Evolutionary conservation across 306 rosid genomes (phyloP).

Genomic region (Comarum palustre): DNA sequence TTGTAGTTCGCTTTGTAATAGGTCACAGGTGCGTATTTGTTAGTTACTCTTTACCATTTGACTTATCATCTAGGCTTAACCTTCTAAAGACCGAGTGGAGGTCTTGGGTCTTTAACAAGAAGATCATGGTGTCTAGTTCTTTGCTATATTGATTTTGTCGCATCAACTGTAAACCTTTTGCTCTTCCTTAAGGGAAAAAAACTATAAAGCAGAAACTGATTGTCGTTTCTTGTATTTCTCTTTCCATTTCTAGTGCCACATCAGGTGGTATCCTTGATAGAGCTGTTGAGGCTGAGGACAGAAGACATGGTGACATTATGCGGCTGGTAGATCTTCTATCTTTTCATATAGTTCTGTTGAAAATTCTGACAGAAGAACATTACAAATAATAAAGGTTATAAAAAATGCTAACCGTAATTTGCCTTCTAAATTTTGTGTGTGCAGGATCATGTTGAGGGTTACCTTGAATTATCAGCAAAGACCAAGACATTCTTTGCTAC

Average conservation of each 20-base stretch:
- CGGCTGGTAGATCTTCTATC: slow-evolving; percentile 45
- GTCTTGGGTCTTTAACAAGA: neutral
- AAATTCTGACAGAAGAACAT: neutral
- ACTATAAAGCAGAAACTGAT: neutral
- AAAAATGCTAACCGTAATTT: slow-evolving; percentile 7
- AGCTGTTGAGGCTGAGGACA: slow-evolving; percentile 59
- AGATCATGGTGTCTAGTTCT: neutral
- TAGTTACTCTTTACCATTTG: neutral
- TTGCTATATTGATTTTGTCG: neutral
- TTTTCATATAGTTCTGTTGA: slow-evolving; percentile 10
- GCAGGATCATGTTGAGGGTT: slow-evolving; percentile 62
- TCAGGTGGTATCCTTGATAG: slow-evolving; percentile 60
- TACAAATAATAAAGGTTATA: neutral
- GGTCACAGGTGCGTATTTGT: slow-evolving; percentile 49
- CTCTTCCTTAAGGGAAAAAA: neutral
- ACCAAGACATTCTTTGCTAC: slow-evolving; percentile 51
- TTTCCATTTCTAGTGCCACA: slow-evolving; percentile 44
- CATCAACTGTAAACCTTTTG: neutral
- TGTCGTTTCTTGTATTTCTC: neutral
- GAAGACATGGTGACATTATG: slow-evolving; percentile 47
- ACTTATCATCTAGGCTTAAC: neutral
- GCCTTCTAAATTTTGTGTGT: slow-evolving; percentile 6
- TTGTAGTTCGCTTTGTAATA: slow-evolving; percentile 50
- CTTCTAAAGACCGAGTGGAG: neutral
- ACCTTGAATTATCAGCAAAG: slow-evolving; percentile 60